Conservation (phyloP, 2,329 filamentous ascomycete species). For the Calycina marina region DNA sequence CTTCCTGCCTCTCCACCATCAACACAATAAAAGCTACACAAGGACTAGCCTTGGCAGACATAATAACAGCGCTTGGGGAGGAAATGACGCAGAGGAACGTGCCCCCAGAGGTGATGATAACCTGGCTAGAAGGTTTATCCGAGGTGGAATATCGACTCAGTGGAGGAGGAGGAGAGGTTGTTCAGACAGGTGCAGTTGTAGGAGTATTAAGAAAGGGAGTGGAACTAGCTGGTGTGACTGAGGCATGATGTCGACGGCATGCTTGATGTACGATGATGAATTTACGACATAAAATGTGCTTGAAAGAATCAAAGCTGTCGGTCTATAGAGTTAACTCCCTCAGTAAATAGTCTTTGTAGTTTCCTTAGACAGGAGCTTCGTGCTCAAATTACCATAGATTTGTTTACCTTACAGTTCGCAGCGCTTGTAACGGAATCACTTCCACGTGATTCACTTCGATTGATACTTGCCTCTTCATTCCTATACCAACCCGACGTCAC, state of each 20-base stretch:
- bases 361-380: no score
- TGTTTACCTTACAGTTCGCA: no score
- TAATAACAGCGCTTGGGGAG: conserved; percentile 74
- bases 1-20: conserved; percentile 74
- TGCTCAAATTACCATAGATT: no score
- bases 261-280: conserved; percentile 3
- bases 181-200: conserved; percentile 88
- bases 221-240: conserved; percentile 44
- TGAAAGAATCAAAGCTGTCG: no score
- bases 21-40: conserved; percentile 75
- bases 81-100: conserved; percentile 75
- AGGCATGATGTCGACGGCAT: neutral
- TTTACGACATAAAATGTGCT: conserved; percentile 6
- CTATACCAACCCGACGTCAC: no score
- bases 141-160: conserved; percentile 87
- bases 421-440: no score
- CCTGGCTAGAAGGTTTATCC: conserved; percentile 81
- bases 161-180: conserved; percentile 69
- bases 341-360: no score
- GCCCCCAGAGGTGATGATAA: conserved; percentile 70
- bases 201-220: conserved; percentile 79
- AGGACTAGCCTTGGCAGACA: conserved; percentile 84
- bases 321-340: no score
- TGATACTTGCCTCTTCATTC: no score
- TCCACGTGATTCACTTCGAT: no score